phyloP scores from a whole-genome alignment of 371 early-diverging fungal species.

The Mucor saturninus region DNA sequence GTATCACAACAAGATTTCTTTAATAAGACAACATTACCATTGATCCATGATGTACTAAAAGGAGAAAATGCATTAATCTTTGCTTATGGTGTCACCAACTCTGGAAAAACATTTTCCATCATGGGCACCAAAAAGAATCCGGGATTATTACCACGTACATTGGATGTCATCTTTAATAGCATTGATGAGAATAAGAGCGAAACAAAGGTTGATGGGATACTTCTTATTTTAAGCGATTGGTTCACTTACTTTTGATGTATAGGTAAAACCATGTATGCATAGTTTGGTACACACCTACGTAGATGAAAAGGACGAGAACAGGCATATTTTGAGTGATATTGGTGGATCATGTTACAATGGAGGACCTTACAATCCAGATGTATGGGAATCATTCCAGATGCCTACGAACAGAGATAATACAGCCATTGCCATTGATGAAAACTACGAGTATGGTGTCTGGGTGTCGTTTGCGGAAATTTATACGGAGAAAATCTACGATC shows the following conservation, averaged over 20 bases:
- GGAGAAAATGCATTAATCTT: constrained; percentile 73
- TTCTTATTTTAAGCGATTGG: no score
- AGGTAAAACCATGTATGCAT: constrained; percentile 49
- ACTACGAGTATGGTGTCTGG: constrained; percentile 73
- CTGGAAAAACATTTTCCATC: constrained; percentile 82
- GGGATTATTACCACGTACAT: constrained; percentile 67
- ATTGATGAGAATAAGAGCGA: constrained; percentile 37
- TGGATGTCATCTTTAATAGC: constrained; percentile 65
- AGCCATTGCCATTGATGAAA: constrained; percentile 41
- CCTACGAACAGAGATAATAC: constrained; percentile 7
- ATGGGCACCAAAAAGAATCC: constrained; percentile 60
- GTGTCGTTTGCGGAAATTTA: constrained; percentile 85
- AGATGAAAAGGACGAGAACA: constrained; percentile 38
- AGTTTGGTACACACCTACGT: constrained; percentile 43
- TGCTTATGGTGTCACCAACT: constrained; percentile 81
- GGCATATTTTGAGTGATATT: constrained; percentile 21
- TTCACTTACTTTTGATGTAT: not conserved
- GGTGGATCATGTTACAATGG: not conserved
- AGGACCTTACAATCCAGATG: not conserved
- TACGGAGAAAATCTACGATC: constrained; percentile 84
- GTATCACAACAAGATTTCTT: constrained; percentile 62
- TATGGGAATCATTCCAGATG: constrained; percentile 1
- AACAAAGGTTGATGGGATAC: constrained; percentile 30
- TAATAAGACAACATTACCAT: constrained; percentile 61
- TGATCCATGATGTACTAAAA: constrained; percentile 53